Evolutionary conservation across 2,329 filamentous ascomycete genomes (phyloP), one percentile per base, ranked within the genome.

Genomic region (Chaetomiaceae sp.): DNA sequence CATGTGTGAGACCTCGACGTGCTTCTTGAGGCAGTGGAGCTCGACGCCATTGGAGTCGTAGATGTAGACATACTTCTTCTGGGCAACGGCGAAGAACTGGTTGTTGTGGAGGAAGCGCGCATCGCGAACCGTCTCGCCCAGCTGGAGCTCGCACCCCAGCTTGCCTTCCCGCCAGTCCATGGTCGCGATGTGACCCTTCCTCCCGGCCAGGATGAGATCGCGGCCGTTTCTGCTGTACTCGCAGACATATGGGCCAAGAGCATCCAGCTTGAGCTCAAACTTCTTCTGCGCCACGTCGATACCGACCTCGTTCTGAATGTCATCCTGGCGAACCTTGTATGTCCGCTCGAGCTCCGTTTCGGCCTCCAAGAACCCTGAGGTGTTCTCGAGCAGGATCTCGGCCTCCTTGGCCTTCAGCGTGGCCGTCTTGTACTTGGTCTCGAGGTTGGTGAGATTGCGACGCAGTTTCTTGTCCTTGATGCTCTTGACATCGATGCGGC

Each of bases 121-220:
- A 70, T 96, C 92, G 46, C 92, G 78, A 12, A 97, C 79, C 0
- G 90, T 97, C 74, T 99, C 93, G 44, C 85, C 83, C 55, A 99
- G 76, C 66, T 99, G 89, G 56, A 97, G 64, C 67, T 99, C 93
- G 66, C 90, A 96, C 6, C 88, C 89, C 53, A 96, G 73, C 68
- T 91, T 96, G 37, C 91, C 92, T 60, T 87, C 86, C 57, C 92
- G 78, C 92, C 93, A 99, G 70, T 99, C 91, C 82, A 97, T 95
- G 0, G 88, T 92, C 50, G 93, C 92, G 58, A 99, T 76, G 81
- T 99, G 93, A 13, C 93, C 93, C 70, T 96, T 96, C 54, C 89
- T 78, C 23, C 93, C 91, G 12, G 86, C 90, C 30, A 99, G 76
- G 48, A 99, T 73, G 56, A 99, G 71, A 62, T 95, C 85, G 58